Evolutionary conservation across 495 filamentous ascomycete genomes (phyloP), one percentile per base, ranked within the genome.

Genomic region (Xylaria bambusicola): DNA sequence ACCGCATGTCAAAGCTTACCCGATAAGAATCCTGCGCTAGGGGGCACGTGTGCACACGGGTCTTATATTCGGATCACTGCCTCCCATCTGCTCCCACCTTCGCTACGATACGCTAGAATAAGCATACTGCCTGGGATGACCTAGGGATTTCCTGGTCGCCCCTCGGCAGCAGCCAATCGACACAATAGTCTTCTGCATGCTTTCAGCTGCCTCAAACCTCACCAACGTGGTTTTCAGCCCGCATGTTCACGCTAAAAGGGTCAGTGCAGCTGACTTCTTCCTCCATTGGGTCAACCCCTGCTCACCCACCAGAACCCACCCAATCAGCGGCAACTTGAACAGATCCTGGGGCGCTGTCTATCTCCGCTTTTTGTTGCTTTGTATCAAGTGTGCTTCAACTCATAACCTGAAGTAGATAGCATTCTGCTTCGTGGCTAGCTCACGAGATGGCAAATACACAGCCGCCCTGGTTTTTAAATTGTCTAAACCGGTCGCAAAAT

Each of bases 251-350:
- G 55, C 51, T 55, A 62, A 46, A 36, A 44, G 41, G 12, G 50
- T 49, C 59, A 38, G 44, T 66, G 68, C 68, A 68, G 63, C 65
- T 58, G 60, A 71, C 68, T 31, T 64, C 62, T 68, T 51, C 50
- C 62, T 24, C 58, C 6, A 66, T 71, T 68, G 62, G 68, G 56
- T 44, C 38, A 6, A 24, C 56, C 59, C 58, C 51, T 61, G 29
- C n/a, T 38, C 15, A 8, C 23, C 53, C 46, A 27, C 38, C 68
- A 66, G 66, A 71, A 8, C 23, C 53, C 46, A 27, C 38, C 68
- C 68, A 68, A 71, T 71, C 49, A 66, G 29, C 13, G 23, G 13
- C n/a, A 24, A 36, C 7, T 42, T 24, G 15, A 7, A 23, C 23
- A 12, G 35, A 21, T 49, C 48, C 41, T 52, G 41, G 53, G 41